Conservation (phyloP, 1,284 basidiomycete genomes). For the Ustilago xerochloae region DNA sequence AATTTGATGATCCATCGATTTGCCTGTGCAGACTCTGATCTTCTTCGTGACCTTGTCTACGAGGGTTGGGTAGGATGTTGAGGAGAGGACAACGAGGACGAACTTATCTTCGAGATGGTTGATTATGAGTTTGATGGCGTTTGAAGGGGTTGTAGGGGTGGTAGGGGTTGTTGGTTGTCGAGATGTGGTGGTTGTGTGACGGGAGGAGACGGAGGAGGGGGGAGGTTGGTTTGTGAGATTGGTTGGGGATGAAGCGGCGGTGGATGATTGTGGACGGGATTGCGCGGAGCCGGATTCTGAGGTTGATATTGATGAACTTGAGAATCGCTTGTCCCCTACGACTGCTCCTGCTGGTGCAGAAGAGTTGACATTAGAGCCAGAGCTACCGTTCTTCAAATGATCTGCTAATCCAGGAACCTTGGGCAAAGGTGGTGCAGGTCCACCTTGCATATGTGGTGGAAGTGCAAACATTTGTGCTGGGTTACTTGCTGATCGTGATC, state of each 20-base stretch:
- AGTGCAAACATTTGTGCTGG: constrained; percentile 48
- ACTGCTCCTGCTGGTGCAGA: background rate
- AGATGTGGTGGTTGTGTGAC: background rate
- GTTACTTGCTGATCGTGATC: constrained; percentile 54
- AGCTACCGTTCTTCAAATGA: constrained; percentile 9
- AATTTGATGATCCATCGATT: constrained; percentile 22
- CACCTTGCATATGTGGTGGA: constrained; percentile 29
- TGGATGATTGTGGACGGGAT: constrained; percentile 51
- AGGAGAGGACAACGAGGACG: constrained; percentile 84
- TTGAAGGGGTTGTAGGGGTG: constrained; percentile 10
- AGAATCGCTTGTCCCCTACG: constrained; percentile 48
- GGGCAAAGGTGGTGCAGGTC: constrained; percentile 50
- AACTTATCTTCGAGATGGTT: constrained; percentile 90
- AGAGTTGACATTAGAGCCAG: too few relatives aligned
- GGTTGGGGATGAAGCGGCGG: constrained; percentile 57
- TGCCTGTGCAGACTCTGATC: constrained; percentile 75
- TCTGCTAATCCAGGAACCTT: constrained; percentile 20
- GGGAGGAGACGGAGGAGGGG: background rate
- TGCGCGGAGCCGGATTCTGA: constrained; percentile 47
- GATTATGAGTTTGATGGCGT: constrained; percentile 71
- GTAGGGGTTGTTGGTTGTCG: background rate
- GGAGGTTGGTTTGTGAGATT: constrained; percentile 19
- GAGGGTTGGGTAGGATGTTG: constrained; percentile 81
- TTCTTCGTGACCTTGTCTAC: constrained; percentile 91
- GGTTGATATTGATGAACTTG: constrained; percentile 51